These are phyloP conservation scores for Penicillium paneum DNA, from an alignment of 2,329 filamentous ascomycete genomes.

Conservation along the genomic window DNA sequence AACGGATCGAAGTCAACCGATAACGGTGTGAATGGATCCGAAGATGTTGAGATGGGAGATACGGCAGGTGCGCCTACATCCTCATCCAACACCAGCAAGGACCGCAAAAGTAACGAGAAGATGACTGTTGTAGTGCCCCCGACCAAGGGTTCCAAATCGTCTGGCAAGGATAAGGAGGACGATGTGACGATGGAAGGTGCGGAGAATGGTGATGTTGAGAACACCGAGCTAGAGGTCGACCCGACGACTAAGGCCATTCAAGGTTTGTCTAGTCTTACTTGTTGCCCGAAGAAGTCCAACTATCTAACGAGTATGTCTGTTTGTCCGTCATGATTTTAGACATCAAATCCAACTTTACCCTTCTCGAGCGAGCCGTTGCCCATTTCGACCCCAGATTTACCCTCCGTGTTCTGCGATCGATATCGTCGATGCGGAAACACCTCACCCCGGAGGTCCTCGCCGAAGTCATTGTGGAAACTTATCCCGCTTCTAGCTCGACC, in stretches of 20 bases:
- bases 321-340: conserved; percentile 54
- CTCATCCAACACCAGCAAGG: conserved; percentile 58
- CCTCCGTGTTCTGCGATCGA: conserved; percentile 86
- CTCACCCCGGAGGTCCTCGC: conserved; percentile 77
- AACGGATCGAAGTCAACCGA: conserved; percentile 68
- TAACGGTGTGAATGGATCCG: conserved; percentile 63
- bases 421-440: conserved; percentile 91
- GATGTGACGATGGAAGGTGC: conserved; percentile 69
- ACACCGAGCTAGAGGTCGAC: conserved; percentile 45
- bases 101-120: conserved; percentile 69
- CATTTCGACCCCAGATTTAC: conserved; percentile 95
- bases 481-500: conserved; percentile 63
- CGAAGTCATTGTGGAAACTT: conserved; percentile 77
- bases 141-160: conserved; percentile 61
- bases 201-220: conserved; percentile 42
- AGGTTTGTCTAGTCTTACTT: conserved; percentile 29
- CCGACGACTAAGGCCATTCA: conserved; percentile 51
- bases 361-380: conserved; percentile 86
- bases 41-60: conserved; percentile 70
- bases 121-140: conserved; percentile 79
- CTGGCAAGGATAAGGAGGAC: conserved; percentile 61
- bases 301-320: neutral
- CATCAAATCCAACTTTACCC: conserved; percentile 88
- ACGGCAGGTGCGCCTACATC: conserved; percentile 50
- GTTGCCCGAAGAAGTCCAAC: neutral